Conservation (phyloP, 768 basidiomycete genomes). For the Ramaria sp. region DNA sequence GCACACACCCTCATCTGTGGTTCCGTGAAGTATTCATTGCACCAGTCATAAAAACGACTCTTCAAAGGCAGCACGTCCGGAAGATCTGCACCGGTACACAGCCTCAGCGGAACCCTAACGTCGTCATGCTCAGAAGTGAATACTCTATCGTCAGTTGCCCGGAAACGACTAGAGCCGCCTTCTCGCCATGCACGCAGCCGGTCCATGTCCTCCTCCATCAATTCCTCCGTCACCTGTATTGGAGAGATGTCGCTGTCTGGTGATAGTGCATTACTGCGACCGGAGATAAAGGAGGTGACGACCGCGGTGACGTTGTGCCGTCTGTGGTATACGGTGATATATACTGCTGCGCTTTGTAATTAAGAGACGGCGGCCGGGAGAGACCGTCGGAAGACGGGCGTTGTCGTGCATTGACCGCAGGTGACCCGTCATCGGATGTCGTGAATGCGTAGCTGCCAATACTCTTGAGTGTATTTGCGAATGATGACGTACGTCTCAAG, state of each 20-base stretch:
- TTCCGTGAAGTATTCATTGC: constrained; percentile 93
- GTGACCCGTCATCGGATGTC: neutral
- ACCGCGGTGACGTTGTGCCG: no score
- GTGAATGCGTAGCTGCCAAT: constrained; percentile 7
- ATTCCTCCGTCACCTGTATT: constrained; percentile 73
- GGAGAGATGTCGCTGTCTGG: constrained; percentile 40
- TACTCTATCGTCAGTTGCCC: constrained; percentile 39
- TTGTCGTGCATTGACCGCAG: neutral
- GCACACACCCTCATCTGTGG: constrained; percentile 89
- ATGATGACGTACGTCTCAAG: constrained; percentile 5
- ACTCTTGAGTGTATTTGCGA: constrained; percentile 3
- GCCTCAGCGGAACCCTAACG: constrained; percentile 60
- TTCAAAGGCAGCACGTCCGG: constrained; percentile 82
- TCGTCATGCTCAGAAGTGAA: constrained; percentile 66
- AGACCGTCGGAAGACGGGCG: neutral
- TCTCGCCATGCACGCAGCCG: constrained; percentile 64
- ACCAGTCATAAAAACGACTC: constrained; percentile 92
- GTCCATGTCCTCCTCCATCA: constrained; percentile 95
- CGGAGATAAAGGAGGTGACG: neutral
- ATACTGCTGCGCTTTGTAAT: neutral
- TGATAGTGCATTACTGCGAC: neutral
- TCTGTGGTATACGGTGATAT: neutral
- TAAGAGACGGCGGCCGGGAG: constrained; percentile 2
- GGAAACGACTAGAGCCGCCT: constrained; percentile 30
- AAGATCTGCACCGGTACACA: constrained; percentile 73